phyloP scores from a whole-genome alignment of 148 eudicot genomes.

The Silene conica region DNA sequence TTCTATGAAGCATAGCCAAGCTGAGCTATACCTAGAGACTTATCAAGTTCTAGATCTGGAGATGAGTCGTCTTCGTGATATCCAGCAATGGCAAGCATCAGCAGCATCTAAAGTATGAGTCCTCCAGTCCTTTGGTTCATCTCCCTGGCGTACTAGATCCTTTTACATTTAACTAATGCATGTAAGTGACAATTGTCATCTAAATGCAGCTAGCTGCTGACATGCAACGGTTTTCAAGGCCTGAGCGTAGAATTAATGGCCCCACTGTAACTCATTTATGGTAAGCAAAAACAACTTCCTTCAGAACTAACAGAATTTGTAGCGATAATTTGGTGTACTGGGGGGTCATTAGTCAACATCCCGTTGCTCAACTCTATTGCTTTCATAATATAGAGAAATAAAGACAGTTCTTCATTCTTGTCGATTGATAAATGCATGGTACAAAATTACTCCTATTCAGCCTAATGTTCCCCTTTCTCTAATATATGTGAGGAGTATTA shows the following conservation, averaged over 20 bases:
- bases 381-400: background rate
- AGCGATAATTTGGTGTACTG: background rate
- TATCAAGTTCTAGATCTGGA: conserved; percentile 98
- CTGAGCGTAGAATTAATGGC: conserved; percentile 95
- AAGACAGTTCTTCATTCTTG: background rate
- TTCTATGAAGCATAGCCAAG: conserved; percentile 99
- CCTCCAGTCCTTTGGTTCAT: conserved; percentile 19
- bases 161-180: conserved; percentile 17
- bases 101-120: conserved; percentile 79
- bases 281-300: conserved; percentile 28
- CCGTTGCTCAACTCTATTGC: background rate
- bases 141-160: conserved; percentile 6
- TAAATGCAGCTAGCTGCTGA: conserved; percentile 87
- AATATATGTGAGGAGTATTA: too few species aligned
- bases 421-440: background rate
- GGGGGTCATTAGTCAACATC: conserved; percentile 3
- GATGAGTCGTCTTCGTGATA: conserved; percentile 98
- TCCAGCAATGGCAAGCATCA: conserved; percentile 94
- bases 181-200: conserved; percentile 19
- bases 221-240: conserved; percentile 99
- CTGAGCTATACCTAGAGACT: conserved; percentile 90
- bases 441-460: too few species aligned
- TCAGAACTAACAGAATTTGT: background rate
- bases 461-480: too few species aligned
- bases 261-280: conserved; percentile 97